Evolutionary conservation across 305 asterid genomes (phyloP).

Genomic region (Solanum hybrid): DNA sequence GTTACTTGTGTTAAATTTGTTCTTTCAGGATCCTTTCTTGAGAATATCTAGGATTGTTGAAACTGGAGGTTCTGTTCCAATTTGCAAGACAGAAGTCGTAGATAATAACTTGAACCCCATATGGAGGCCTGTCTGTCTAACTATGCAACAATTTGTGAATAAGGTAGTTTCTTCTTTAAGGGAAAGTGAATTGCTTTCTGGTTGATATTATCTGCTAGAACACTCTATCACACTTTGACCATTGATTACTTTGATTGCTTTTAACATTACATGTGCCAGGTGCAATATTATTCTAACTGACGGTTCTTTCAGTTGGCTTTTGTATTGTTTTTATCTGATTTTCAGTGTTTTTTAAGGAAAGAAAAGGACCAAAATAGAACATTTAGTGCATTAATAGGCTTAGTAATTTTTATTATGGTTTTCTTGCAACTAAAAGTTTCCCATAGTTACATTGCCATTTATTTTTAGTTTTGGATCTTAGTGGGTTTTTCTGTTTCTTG

Average conservation of each 20-base stretch:
- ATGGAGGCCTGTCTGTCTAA: conserved; percentile 58
- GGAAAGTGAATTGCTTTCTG: background rate
- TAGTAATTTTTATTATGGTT: background rate
- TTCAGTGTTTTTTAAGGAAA: background rate
- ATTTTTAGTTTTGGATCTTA: background rate
- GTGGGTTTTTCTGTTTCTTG: conserved; percentile 4
- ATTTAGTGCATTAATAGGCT: background rate
- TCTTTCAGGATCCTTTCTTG: conserved; percentile 75
- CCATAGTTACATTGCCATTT: background rate
- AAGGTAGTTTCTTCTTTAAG: conserved; percentile 33
- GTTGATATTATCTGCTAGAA: background rate
- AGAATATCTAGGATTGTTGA: conserved; percentile 65
- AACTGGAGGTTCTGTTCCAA: conserved; percentile 46
- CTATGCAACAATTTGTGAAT: conserved; percentile 49
- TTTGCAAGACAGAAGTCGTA: conserved; percentile 73
- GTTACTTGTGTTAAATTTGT: background rate
- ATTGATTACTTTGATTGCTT: background rate
- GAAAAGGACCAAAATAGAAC: background rate
- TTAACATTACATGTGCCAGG: background rate
- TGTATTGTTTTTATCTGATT: background rate
- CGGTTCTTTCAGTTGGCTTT: background rate
- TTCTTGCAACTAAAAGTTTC: background rate
- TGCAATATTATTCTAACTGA: background rate
- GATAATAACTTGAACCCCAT: conserved; percentile 71
- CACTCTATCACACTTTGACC: background rate